Evolutionary conservation across 305 asterid species (phyloP), one percentile per base, ranked within the genome.

Genomic region (Fraxinus paxiana): DNA sequence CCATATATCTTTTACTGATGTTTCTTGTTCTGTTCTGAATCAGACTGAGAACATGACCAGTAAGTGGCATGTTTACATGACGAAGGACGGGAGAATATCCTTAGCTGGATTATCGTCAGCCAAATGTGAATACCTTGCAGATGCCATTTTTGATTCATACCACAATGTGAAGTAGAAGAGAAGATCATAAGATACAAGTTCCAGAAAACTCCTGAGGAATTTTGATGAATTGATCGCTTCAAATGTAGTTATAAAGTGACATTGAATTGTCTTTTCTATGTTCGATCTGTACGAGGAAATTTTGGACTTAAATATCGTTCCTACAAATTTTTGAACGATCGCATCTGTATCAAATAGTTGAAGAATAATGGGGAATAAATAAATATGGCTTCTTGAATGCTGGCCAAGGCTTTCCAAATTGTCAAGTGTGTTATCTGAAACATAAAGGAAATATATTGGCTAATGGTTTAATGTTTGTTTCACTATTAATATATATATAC

Each of bases 11-110:
- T 28, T 18, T 81, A 28, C 83, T 90, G 69, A 85, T 85, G 34
- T 79, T 79, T 72, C 48, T 67, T 54, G 46, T 74, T 67, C 71
- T 41, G 48, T 20, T 61, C 28, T 63, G 79, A 69, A 67, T 70
- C 94, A 96, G 99, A 89, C 94, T 77, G 98, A 94, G 15, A 94
- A 92, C 94, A 96, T 96, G 98, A 90, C 93, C 73, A 83, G 85
- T 85, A 92, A 94, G 85, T 96, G 99, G 99, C 99, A 92, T 77
- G 85, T 96, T 34, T 96, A 96, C 92, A 94, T 96, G 99, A 96
- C 98, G 73, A 94, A 92, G 88, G 98, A 96, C 56, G 98, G 99
- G 79, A 92, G 99, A 86, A 96, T 94, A 88, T 96, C 99, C 1
- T 87, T 96, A 78, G 99, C 99, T 43, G 99, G 99, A 79, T 80